phyloP scores from a whole-genome alignment of 2,329 filamentous ascomycete genomes.

The Pseudopithomyces maydicus region DNA sequence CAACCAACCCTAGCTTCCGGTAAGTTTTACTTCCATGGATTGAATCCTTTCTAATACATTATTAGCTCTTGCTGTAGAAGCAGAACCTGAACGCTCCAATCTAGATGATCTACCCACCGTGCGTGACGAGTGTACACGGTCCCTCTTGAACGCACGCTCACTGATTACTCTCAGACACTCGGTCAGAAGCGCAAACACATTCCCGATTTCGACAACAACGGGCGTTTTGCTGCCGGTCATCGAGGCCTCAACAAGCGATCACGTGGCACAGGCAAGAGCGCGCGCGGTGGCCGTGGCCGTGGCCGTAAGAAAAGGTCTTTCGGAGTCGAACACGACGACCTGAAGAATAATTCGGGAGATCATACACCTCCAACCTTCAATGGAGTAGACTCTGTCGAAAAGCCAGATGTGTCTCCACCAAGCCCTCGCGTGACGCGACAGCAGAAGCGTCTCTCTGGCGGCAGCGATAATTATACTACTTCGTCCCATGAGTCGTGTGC shows the following conservation, averaged over 20 bases:
- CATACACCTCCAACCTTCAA: neutral
- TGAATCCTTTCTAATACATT: neutral
- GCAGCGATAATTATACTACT: neutral
- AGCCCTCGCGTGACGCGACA: neutral
- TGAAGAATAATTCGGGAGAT: neutral
- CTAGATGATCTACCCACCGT: conserved; percentile 3
- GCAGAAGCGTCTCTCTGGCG: neutral
- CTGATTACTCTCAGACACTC: neutral
- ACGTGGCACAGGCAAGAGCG: neutral
- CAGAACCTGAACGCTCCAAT: neutral
- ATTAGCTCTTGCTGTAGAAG: neutral
- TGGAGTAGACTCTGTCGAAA: neutral
- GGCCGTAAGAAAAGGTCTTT: neutral
- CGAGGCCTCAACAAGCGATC: neutral
- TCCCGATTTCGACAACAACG: neutral
- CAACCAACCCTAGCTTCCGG: neutral
- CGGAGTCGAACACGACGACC: neutral
- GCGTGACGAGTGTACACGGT: neutral
- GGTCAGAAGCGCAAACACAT: neutral
- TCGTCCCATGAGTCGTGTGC: neutral
- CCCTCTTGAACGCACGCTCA: neutral
- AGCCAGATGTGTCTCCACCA: neutral
- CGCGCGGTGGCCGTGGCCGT: neutral
- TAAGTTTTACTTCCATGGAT: neutral
- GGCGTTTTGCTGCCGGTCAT: neutral